A percentile compares a stretch with the other conserved stretches of the same genome.
Evolutionary conservation across 2,329 filamentous ascomycete genomes (phyloP).

Genomic region (Raffaelea albimanens): DNA sequence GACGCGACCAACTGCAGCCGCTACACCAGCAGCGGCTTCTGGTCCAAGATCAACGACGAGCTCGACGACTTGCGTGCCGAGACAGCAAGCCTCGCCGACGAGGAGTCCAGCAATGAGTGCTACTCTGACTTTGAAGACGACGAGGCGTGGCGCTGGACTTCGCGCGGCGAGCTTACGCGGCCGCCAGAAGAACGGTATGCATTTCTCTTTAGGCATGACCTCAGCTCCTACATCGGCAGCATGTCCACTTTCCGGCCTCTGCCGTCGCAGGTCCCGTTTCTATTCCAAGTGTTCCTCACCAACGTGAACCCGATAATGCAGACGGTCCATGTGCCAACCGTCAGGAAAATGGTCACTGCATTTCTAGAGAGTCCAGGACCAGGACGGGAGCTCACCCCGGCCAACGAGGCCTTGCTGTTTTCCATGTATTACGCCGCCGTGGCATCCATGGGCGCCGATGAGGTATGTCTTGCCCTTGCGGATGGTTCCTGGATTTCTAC

Average conservation of each 20-base stretch:
- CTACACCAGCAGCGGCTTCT: slow-evolving; percentile 44
- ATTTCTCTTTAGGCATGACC: slow-evolving; percentile 41
- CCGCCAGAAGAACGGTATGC: slow-evolving; percentile 35
- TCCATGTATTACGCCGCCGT: slow-evolving; percentile 48
- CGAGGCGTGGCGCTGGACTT: not conserved
- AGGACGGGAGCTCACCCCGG: slow-evolving; percentile 22
- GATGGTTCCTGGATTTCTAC: not conserved
- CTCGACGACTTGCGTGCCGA: slow-evolving; percentile 35
- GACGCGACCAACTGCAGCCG: slow-evolving; percentile 24
- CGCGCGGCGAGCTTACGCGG: slow-evolving; percentile 11
- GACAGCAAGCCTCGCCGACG: slow-evolving; percentile 20
- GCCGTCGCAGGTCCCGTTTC: slow-evolving; percentile 43
- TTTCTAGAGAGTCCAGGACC: not conserved
- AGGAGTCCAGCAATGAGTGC: slow-evolving; percentile 21
- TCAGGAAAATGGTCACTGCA: slow-evolving; percentile 25
- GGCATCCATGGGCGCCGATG: slow-evolving; percentile 47
- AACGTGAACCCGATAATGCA: slow-evolving; percentile 39
- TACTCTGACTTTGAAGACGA: slow-evolving; percentile 17
- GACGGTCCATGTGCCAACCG: slow-evolving; percentile 36
- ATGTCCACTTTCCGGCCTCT: slow-evolving; percentile 35
- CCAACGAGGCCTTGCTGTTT: slow-evolving; percentile 44
- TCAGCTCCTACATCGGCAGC: slow-evolving; percentile 16
- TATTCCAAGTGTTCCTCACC: slow-evolving; percentile 37
- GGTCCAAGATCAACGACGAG: slow-evolving; percentile 47
- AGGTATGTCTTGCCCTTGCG: slow-evolving; percentile 27